Base-by-base conservation (phyloP, 768 basidiomycete genomes). In the Crassisporium funariophilum region DNA sequence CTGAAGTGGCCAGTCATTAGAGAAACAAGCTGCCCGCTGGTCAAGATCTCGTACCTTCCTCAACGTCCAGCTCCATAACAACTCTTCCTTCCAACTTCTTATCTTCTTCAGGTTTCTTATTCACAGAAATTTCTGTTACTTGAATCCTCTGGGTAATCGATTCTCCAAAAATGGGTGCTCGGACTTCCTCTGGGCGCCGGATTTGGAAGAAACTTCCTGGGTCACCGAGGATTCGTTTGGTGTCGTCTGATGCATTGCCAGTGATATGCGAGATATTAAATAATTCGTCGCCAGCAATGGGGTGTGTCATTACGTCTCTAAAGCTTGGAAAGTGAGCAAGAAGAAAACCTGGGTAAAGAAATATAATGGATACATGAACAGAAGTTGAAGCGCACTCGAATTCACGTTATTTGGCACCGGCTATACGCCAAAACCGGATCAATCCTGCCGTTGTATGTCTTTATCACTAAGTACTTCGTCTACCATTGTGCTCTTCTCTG, bases 21-120 rank as follows among this genome's bases (percentile, higher is more conserved):
- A 31, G n/a, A 5, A 11, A 31, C 29, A 5, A n/a, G 29, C 29
- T 31, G 36, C 2, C 4, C 10, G 10, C 15, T 6, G 35, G 13
- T 17, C 15, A 16, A 17, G 17, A 10, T 10, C 16, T 10, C 36
- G 12, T 16, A 76, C 77, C 75, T 49, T 70, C 63, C 41, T 68
- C 59, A 5, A 77, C 75, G 15, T 55, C 62, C 10, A 72, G 54
- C 49, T 76, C 75, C 21, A 57, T 59, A 4, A 77, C 73, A n/a
- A 78, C 68, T 10, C 69, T 54, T 2, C 66, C 71, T 57, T 79
- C 78, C 4, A 46, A 49, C 53, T 65, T 70, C 22, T 48, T 53
- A 0, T 70, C 65, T 34, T 74, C 77, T 49, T 79, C 76, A 7
- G 54, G 41, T 49, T 77, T 77, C 31, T 58, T 55, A 2, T 64